Evolutionary conservation across 2,329 filamentous ascomycete species (phyloP), one percentile per base, ranked within the genome.

Genomic region (Aureobasidium musti): DNA sequence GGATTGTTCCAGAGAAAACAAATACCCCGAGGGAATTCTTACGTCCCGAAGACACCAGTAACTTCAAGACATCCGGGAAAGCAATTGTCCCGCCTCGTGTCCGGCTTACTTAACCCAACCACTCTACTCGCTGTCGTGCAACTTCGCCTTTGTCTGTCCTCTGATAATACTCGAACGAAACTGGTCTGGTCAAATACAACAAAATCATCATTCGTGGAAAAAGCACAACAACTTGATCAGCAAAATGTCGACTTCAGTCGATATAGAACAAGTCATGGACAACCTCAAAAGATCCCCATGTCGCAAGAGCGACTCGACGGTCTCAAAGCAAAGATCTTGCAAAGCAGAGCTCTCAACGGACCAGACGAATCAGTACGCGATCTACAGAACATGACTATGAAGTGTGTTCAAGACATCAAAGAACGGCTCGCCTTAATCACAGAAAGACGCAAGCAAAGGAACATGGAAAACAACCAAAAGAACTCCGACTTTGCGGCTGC

Each of bases 371-470:
- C 45, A 2, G 21, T 26, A 1, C 11, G 14, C 43, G 30, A 50
- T 7, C 33, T 49, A 4, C 21, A 30, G n/a, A 39, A 39, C 3
- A 50, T 39, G 7, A 35, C 59, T 1, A 7, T 39, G 8, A 47
- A 41, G 1, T 50, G 45, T 8, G n/a, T 63, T 2, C 13, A 39
- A 28, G 59, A 63, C 13, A 19, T 63, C 13, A 35, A 21, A 17
- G 59, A 49, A 6, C 28, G 59, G 5, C 30, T 63, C 8, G 45
- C 30, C 13, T 39, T 50, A 21, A 63, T 63, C 28, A n/a, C n/a
- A 63, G 33, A 63, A n/a, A 23, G 59, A 50, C 59, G 59, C n/a
- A 45, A 50, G n/a, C 43, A 50, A 33, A 50, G 33, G 28, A 17
- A 2, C 21, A 1, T 5, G 3, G 30, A 37, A 11, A 23, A 37